These are phyloP conservation scores for Ophioceras dolichostomum DNA, from an alignment of 2,329 filamentous ascomycete genomes.

Conservation along the genomic window DNA sequence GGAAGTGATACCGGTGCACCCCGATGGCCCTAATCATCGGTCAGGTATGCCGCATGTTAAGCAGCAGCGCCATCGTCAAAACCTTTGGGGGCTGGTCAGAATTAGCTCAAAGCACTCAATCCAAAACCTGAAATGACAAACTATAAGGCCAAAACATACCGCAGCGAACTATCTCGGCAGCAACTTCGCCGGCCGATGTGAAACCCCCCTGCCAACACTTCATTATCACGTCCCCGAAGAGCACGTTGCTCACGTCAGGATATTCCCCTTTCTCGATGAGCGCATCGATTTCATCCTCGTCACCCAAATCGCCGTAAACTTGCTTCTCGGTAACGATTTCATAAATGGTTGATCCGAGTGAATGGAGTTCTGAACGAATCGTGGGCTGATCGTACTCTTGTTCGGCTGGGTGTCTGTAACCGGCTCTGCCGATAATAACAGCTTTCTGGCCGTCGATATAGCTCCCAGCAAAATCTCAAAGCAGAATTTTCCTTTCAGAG, in stretches of 20 bases:
- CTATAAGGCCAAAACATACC: no score
- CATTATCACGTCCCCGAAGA: neutral
- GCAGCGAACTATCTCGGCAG: no score
- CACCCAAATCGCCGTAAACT: neutral
- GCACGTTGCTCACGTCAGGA: neutral
- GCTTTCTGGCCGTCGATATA: neutral
- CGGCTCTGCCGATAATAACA: neutral
- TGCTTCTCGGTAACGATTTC: neutral
- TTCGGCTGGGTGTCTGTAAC: neutral
- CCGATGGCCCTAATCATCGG: no score
- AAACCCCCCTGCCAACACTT: neutral
- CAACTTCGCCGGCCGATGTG: neutral
- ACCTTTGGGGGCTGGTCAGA: no score
- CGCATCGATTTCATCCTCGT: neutral
- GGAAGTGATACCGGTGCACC: no score
- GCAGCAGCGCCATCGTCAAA: no score
- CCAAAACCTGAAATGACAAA: no score
- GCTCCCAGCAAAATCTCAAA: neutral
- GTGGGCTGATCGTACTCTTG: neutral
- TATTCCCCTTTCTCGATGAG: neutral
- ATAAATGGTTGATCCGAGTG: neutral
- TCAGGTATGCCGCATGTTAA: no score
- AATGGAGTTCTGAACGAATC: neutral
- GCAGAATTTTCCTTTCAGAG: neutral
- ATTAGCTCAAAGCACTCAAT: no score